These are phyloP conservation scores for Aegilops tauschii DNA, from an alignment of 176 grass and related monocot genomes.

Conservation along the genomic window DNA sequence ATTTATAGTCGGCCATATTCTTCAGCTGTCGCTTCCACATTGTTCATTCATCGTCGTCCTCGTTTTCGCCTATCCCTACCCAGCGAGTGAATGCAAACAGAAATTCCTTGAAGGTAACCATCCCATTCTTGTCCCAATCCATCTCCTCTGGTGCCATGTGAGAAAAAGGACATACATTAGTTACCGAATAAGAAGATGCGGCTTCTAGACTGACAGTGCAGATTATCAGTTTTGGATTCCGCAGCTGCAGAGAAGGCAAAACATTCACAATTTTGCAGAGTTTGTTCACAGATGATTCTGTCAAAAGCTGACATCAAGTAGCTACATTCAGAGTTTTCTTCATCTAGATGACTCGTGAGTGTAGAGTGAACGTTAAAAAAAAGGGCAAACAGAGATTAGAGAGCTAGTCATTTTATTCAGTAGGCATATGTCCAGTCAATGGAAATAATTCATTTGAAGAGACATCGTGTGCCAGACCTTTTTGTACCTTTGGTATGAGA, in stretches of 20 bases:
- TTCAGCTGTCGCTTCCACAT: neutral
- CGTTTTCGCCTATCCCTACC: conserved; percentile 83
- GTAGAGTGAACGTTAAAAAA: neutral
- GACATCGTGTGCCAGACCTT: neutral
- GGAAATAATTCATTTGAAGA: neutral
- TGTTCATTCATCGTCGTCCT: conserved; percentile 47
- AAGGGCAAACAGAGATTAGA: neutral
- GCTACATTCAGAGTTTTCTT: neutral
- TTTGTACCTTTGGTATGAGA: neutral
- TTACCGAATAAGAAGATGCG: neutral
- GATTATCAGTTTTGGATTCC: neutral
- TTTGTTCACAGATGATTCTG: neutral
- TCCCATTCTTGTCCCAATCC: conserved; percentile 99
- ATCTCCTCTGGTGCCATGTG: conserved; percentile 73
- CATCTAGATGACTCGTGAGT: too few relatives aligned
- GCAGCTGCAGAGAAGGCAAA: neutral
- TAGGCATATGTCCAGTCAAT: neutral
- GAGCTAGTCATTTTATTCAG: conserved; percentile 6
- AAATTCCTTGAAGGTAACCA: conserved; percentile 90
- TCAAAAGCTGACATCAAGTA: neutral
- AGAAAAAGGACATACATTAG: conserved; percentile 6
- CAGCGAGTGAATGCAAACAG: conserved; percentile 94
- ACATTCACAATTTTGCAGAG: neutral
- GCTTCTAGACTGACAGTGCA: neutral
- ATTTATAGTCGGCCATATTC: conserved; percentile 17